Percentiles rank a stretch among this genome's conserved stretches.
These are phyloP conservation scores for Herpetomonas tarakana DNA, from an alignment of 208 protist species.

Conservation along the genomic window DNA sequence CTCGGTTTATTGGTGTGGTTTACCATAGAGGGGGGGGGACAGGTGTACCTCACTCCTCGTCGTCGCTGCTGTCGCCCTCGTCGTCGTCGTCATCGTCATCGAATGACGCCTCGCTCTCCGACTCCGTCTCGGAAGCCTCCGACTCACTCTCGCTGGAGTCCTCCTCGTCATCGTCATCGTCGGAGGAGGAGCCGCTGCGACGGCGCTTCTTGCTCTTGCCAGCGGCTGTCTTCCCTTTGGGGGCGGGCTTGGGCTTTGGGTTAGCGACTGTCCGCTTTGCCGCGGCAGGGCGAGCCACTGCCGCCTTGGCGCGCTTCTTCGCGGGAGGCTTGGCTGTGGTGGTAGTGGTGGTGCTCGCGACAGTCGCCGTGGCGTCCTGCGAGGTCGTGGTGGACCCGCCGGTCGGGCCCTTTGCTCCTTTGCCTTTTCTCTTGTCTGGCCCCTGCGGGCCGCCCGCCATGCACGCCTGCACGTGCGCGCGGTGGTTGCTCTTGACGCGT, in stretches of 20 bases:
- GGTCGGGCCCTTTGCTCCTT: no score
- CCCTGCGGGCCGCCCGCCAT: background rate
- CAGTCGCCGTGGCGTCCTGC: no score
- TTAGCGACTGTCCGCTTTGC: conserved; percentile 7
- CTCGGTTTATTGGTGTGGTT: no score
- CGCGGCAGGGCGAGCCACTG: conserved; percentile 1
- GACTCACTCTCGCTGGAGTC: background rate
- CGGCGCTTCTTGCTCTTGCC: conserved; percentile 14
- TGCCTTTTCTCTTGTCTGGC: background rate
- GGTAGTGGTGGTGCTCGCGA: background rate
- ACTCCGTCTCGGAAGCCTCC: conserved; percentile 8
- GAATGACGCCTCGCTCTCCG: conserved; percentile 9
- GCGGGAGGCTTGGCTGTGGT: background rate
- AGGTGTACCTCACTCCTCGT: conserved; percentile 7
- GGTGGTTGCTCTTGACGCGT: conserved; percentile 44
- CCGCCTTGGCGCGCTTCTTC: no score
- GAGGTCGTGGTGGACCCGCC: no score
- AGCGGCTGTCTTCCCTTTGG: conserved; percentile 6
- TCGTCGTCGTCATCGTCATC: conserved; percentile 22
- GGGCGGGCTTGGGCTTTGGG: conserved; percentile 9
- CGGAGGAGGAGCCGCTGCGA: conserved; percentile 17
- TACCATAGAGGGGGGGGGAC: conserved; percentile 12
- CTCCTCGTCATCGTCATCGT: conserved; percentile 25
- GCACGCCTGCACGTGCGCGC: conserved; percentile 57
- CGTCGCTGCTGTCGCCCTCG: conserved; percentile 13